Conservation (phyloP, 1,284 basidiomycete genomes). For the Athelia psychrophila region DNA sequence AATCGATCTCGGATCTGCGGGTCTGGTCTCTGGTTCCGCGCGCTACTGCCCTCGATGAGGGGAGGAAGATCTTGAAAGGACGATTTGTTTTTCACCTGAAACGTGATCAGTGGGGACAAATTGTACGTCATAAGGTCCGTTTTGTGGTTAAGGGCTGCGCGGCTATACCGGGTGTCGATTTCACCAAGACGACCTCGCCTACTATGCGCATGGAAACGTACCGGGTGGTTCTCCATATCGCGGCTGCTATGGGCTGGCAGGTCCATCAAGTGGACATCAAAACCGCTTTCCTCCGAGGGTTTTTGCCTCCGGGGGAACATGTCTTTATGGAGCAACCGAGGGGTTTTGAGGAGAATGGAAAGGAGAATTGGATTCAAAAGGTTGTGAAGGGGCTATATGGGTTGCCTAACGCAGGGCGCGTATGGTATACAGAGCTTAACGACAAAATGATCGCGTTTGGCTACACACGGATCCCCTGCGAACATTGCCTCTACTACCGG, state of each 20-base stretch:
- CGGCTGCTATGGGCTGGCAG: slow-evolving; percentile 32
- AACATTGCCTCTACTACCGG: slow-evolving; percentile 33
- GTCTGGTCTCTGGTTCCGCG: slow-evolving; percentile 27
- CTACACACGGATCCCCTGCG: slow-evolving; percentile 18
- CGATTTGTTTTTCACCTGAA: slow-evolving; percentile 29
- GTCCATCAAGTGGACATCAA: slow-evolving; percentile 42
- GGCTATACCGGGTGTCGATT: slow-evolving; percentile 38
- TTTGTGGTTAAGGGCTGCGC: slow-evolving; percentile 37
- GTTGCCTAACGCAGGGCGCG: slow-evolving; percentile 32
- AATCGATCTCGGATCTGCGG: slow-evolving; percentile 16
- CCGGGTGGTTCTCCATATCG: slow-evolving; percentile 32
- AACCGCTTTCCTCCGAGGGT: slow-evolving; percentile 42
- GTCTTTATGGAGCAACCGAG: slow-evolving; percentile 38
- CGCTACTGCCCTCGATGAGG: not conserved
- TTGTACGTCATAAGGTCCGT: slow-evolving; percentile 31
- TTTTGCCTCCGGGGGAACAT: slow-evolving; percentile 30
- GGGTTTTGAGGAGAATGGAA: slow-evolving; percentile 25
- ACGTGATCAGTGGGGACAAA: slow-evolving; percentile 20
- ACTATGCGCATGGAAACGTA: slow-evolving; percentile 34
- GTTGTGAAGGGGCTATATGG: slow-evolving; percentile 37
- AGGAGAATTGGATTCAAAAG: slow-evolving; percentile 27
- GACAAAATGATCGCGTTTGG: slow-evolving; percentile 22
- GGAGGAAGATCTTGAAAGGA: slow-evolving; percentile 20
- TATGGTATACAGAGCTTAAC: slow-evolving; percentile 36
- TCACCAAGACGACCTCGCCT: slow-evolving; percentile 39